Evolutionary conservation across 768 basidiomycete genomes (phyloP).

Genomic region (Hygrocybe punicea): DNA sequence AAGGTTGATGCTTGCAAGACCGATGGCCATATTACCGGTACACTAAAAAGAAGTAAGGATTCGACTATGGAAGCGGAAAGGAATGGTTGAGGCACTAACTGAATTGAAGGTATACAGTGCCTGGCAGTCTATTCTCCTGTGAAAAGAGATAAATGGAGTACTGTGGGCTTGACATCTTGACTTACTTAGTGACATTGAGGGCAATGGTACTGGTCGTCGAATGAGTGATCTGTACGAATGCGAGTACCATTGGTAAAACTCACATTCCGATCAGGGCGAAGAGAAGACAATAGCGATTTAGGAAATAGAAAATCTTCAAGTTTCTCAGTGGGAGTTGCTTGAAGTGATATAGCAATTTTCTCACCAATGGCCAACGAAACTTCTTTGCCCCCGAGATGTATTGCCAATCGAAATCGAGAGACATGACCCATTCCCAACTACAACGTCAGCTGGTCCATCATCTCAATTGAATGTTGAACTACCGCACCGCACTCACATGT

Average conservation of each 20-base stretch:
- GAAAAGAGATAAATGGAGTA: not conserved
- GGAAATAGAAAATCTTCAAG: conserved; percentile 61
- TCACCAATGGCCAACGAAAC: conserved; percentile 69
- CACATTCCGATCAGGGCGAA: conserved; percentile 70
- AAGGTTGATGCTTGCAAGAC: conserved; percentile 68
- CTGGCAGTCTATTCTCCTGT: conserved; percentile 59
- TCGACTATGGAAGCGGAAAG: not conserved
- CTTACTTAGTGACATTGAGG: conserved; percentile 52
- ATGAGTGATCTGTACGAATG: conserved; percentile 3
- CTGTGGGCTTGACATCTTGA: not conserved
- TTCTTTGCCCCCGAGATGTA: conserved; percentile 52
- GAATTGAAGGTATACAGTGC: conserved; percentile 66
- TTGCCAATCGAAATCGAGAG: conserved; percentile 63
- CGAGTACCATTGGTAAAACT: conserved; percentile 23
- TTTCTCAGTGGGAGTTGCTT: not conserved
- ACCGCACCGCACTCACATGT: conserved; percentile 43
- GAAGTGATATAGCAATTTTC: conserved; percentile 6
- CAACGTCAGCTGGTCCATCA: not conserved
- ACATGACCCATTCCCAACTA: conserved; percentile 63
- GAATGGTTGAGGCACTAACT: conserved; percentile 24
- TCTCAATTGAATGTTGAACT: not conserved
- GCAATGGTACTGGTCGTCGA: conserved; percentile 46
- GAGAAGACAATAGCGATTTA: conserved; percentile 62
- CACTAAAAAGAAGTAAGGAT: conserved; percentile 25
- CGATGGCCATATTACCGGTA: conserved; percentile 63